Evolutionary conservation across 306 rosid species (phyloP).

Genomic region (Astragalus glycyphyllos): DNA sequence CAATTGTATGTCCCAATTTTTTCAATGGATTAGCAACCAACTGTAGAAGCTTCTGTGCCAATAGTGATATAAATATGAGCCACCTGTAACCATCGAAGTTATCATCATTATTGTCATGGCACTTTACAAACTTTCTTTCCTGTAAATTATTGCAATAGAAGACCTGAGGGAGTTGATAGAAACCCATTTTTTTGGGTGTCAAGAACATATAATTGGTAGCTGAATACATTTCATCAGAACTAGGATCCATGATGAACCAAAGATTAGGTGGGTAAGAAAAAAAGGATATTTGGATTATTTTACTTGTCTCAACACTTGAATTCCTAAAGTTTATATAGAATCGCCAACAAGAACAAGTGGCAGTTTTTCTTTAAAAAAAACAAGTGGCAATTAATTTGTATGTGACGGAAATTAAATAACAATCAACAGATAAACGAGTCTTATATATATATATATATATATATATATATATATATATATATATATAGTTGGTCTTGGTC

Average conservation of each 20-base stretch:
- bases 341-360: background rate
- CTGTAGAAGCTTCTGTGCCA: slow-evolving; percentile 50
- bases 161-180: slow-evolving; percentile 48
- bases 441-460: too few relatives aligned
- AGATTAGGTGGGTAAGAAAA: background rate
- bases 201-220: slow-evolving; percentile 46
- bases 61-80: slow-evolving; percentile 45
- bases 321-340: background rate
- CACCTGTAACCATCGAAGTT: slow-evolving; percentile 39
- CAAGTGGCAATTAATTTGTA: too few relatives aligned
- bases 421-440: too few relatives aligned
- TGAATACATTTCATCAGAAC: slow-evolving; percentile 36
- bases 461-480: too few relatives aligned
- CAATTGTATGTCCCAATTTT: slow-evolving; percentile 38
- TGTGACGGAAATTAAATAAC: too few relatives aligned
- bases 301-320: background rate
- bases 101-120: slow-evolving; percentile 5
- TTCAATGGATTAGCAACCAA: slow-evolving; percentile 30
- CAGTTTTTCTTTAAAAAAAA: too few relatives aligned
- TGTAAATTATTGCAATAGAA: slow-evolving; percentile 39
- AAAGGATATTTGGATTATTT: background rate
- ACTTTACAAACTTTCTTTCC: slow-evolving; percentile 35
- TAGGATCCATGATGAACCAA: background rate
- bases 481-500: background rate
- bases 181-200: slow-evolving; percentile 53